Evolutionary conservation across 257 asterid species (phyloP), one percentile per base, ranked within the genome.

Genomic region (Scutellaria minor): DNA sequence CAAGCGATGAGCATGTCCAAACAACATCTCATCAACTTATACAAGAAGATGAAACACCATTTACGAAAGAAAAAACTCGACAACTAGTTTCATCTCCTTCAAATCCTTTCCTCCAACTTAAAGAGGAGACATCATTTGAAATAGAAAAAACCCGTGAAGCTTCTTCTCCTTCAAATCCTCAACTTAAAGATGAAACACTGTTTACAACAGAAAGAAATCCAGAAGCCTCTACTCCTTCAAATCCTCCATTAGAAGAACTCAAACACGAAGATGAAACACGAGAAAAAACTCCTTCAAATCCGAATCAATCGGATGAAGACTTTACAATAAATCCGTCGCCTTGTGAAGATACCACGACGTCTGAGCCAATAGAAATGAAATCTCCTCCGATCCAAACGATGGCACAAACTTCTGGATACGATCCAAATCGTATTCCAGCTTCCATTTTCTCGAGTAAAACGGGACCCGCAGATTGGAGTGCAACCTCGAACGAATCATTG

Each of bases 361-460:
- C 58, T 14, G 11, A 3, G 11, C 18, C 70, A 12, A 11, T 52
- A 5, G 71, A 78, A 0, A 75, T 81, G 92, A 83, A 73, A 60
- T 79, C 90, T 5, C 92, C 96, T 7, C 77, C 79, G n/a, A 35
- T 70, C 45, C 95, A 89, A 51, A 78, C 80, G 13, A 87, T 84
- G 93, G 85, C 77, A 1, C 77, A 63, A n/a, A 79, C 84, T 2
- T 37, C 80, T 0, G 90, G 89, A 1, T 94, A 94, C 75, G 98
- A 94, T 14, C 97, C 97, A 0, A 80, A 86, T 39, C 90, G 99
- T 0, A 94, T 94, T 10, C 99, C 97, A 0, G 68, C 91, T 0
- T 83, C 92, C 0, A 53, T 94, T 8, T 94, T 94, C 68, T 70
- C 92, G 0, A 35, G 75, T 8, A 89, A 84, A 64, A 75, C 88